Base-by-base conservation (phyloP, 2,329 filamentous ascomycete species). In the Dryadomyces sulphureus region DNA sequence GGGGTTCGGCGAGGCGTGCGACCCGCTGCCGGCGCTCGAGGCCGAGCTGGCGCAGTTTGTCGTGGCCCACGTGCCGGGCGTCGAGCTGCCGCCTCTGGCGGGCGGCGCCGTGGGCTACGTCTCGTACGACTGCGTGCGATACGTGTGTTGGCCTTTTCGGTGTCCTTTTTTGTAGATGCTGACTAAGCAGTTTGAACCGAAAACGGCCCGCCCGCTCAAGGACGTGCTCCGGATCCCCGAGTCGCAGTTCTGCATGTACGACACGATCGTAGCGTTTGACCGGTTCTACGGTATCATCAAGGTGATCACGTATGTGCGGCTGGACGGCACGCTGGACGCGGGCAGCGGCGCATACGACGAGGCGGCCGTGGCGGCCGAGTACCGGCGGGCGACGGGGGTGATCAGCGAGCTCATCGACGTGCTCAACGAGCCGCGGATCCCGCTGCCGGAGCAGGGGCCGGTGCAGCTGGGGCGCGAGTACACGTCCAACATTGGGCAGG, bases 21-120 rank as follows among this genome's bases (percentile, higher is more conserved):
- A 98, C 59, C 92, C 92, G 30, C 71, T 98, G 27, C 86, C 86
- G 1, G 71, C 75, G 21, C 79, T 98, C 36, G 81, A 94, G 65
- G 69, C 75, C 52, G 88, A 95, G 65, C 74, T 98, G 39, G 73
- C 78, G 17, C 72, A 84, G 57, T 83, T 80, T 61, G 76, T 85
- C 22, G 85, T 95, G 24, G 84, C 88, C 30, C 76, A 84, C 36
- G 77, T 98, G 4, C 89, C 92, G 0, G 85, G 81, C 1, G 67
- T 96, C 57, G 76, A 75, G 56, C 72, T 98, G 34, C 92, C 92
- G 44, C 84, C 86, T 22, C 69, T 98, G 65, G 86, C 85, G 0
- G 92, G 89, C 36, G 92, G 92, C 43, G 92, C 89, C 12, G 87
- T 98, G 56, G 92, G 92, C 49, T 98, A 96, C 62, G 87, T 96